Percentiles rank a stretch among this genome's conserved stretches.
phyloP scores from a whole-genome alignment of 495 filamentous ascomycete species.

The Trichoderma asperelloides region DNA sequence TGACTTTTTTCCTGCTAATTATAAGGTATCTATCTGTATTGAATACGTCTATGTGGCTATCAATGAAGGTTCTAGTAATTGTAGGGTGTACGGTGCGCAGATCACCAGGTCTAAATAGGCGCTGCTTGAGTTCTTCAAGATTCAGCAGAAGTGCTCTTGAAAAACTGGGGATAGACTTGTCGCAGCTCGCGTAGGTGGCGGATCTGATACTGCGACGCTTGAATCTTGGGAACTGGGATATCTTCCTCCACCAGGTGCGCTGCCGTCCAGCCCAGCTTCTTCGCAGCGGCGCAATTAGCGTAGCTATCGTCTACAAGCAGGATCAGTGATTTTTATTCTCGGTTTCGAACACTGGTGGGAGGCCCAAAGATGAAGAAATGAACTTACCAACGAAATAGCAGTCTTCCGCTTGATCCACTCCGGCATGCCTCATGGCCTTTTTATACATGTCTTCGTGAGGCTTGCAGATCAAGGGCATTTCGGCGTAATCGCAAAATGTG shows the following conservation, averaged over 20 bases:
- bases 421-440: slow-evolving; percentile 65
- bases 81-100: not conserved
- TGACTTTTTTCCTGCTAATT: not conserved
- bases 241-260: slow-evolving; percentile 74
- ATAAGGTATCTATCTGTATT: slow-evolving; percentile 9
- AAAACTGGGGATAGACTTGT: slow-evolving; percentile 65
- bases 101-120: not conserved
- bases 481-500: slow-evolving; percentile 81
- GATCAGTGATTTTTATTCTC: slow-evolving; percentile 13
- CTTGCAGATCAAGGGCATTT: slow-evolving; percentile 68
- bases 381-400: slow-evolving; percentile 81
- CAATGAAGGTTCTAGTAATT: not conserved
- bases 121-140: not conserved
- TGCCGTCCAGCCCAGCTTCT: slow-evolving; percentile 68
- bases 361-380: not conserved
- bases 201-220: slow-evolving; percentile 61
- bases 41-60: not conserved
- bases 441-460: slow-evolving; percentile 74
- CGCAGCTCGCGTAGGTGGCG: slow-evolving; percentile 63
- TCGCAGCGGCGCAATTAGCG: slow-evolving; percentile 61
- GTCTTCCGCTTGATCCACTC: slow-evolving; percentile 43
- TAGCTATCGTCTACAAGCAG: slow-evolving; percentile 68
- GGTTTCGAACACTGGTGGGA: not conserved
- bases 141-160: slow-evolving; percentile 40
- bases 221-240: slow-evolving; percentile 45